A percentile compares a stretch with the other conserved stretches of the same genome.
These are phyloP conservation scores for Nissolia schottii DNA, from an alignment of 306 rosid genomes.

Conservation along the genomic window DNA sequence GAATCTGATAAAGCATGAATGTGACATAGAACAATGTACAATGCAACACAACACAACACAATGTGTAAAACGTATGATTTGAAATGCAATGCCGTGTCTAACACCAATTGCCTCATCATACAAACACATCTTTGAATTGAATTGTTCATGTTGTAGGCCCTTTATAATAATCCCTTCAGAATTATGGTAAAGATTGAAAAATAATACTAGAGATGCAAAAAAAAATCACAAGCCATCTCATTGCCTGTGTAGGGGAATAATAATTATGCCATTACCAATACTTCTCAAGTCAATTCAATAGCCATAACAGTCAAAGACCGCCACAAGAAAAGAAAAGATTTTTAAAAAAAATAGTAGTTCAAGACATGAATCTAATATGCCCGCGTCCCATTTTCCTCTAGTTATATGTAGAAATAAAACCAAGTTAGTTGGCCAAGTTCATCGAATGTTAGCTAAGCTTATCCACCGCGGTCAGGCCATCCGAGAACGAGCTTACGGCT, in stretches of 20 bases:
- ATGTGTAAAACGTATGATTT: not conserved
- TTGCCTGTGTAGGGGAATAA: slow-evolving; percentile 27
- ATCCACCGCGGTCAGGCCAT: slow-evolving; percentile 35
- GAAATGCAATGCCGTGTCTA: not conserved
- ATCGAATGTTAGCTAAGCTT: slow-evolving; percentile 44
- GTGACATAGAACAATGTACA: not conserved
- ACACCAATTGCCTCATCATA: not conserved
- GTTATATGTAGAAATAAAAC: slow-evolving; percentile 26
- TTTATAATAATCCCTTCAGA: not conserved
- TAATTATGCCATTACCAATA: slow-evolving; percentile 19
- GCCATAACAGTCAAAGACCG: slow-evolving; percentile 42
- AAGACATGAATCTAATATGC: slow-evolving; percentile 27
- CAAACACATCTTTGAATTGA: not conserved
- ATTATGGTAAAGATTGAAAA: not conserved
- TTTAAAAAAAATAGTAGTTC: not conserved
- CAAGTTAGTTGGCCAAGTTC: slow-evolving; percentile 42
- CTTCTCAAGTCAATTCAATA: slow-evolving; percentile 26
- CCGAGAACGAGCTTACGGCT: slow-evolving; percentile 38
- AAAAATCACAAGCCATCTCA: slow-evolving; percentile 33
- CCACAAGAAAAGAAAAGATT: not conserved
- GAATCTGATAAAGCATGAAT: not conserved
- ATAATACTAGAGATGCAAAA: slow-evolving; percentile 15
- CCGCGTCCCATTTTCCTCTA: not conserved
- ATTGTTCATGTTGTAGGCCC: not conserved
- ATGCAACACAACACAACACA: not conserved